A percentile compares a stretch with the other conserved stretches of the same genome.
phyloP scores from a whole-genome alignment of 1,284 basidiomycete species.

The Trichosporon ovoides region DNA sequence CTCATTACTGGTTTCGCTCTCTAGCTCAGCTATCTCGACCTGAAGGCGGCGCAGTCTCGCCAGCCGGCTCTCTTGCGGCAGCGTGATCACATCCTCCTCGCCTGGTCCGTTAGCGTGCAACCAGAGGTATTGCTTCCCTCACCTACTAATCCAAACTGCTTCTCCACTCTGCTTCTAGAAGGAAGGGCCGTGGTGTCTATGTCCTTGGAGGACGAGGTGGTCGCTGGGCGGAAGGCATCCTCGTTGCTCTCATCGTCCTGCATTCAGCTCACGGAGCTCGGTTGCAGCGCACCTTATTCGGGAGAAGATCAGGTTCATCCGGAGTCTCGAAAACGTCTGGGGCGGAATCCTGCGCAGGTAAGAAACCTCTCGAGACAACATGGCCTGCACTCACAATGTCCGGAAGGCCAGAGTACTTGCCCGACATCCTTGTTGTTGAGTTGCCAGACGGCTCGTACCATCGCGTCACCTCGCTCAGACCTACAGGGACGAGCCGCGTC shows the following conservation, averaged over 20 bases:
- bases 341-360: slow-evolving; percentile 65
- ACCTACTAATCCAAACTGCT: background rate
- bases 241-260: slow-evolving; percentile 20
- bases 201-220: background rate
- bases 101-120: background rate
- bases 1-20: slow-evolving; percentile 40
- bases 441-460: background rate
- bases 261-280: background rate
- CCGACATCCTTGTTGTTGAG: slow-evolving; percentile 22
- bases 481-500: background rate
- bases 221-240: slow-evolving; percentile 1
- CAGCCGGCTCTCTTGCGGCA: slow-evolving; percentile 11
- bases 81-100: background rate
- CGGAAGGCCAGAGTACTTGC: slow-evolving; percentile 81
- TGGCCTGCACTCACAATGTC: slow-evolving; percentile 65
- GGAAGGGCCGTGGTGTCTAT: slow-evolving; percentile 14
- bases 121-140: background rate
- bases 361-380: background rate
- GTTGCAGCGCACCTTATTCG: slow-evolving; percentile 27
- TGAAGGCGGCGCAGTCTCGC: slow-evolving; percentile 49
- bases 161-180: background rate
- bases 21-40: slow-evolving; percentile 51
- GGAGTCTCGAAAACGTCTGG: slow-evolving; percentile 89
- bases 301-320: slow-evolving; percentile 52
- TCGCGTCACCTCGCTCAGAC: background rate